These are phyloP conservation scores for Graphilbum sp. DNA, from an alignment of 2,329 filamentous ascomycete genomes.

Conservation along the genomic window DNA sequence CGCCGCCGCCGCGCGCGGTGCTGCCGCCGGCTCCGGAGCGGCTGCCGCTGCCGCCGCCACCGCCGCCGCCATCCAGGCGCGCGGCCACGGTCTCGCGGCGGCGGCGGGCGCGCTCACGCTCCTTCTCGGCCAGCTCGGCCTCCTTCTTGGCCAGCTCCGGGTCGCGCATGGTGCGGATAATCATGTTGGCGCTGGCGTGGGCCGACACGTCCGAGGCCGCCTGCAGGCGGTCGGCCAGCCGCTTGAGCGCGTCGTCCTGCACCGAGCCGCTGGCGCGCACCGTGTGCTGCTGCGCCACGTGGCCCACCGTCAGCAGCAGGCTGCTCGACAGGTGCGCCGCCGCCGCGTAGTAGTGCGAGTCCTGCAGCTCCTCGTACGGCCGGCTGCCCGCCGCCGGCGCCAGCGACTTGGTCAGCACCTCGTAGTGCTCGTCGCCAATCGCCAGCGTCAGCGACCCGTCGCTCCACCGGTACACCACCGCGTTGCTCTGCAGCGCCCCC, in stretches of 20 bases:
- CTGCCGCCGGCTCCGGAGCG: slow-evolving; percentile 24
- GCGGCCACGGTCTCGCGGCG: slow-evolving; percentile 51
- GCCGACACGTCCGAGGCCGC: slow-evolving; percentile 38
- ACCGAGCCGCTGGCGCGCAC: slow-evolving; percentile 50
- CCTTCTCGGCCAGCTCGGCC: slow-evolving; percentile 60
- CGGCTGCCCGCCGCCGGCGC: slow-evolving; percentile 38
- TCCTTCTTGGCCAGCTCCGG: slow-evolving; percentile 60
- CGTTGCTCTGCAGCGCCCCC: slow-evolving; percentile 55
- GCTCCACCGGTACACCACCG: slow-evolving; percentile 60
- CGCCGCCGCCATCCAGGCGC: slow-evolving; percentile 41
- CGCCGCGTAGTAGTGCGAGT: slow-evolving; percentile 62
- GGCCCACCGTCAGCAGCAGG: slow-evolving; percentile 56
- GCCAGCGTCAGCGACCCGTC: slow-evolving; percentile 63
- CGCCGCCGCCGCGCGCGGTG: slow-evolving; percentile 21
- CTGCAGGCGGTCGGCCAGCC: slow-evolving; percentile 50
- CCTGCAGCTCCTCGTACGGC: slow-evolving; percentile 48
- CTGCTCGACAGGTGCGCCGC: slow-evolving; percentile 53
- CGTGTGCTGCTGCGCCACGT: slow-evolving; percentile 56
- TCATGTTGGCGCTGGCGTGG: slow-evolving; percentile 39
- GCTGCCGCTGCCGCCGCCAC: too few relatives aligned
- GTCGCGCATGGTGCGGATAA: slow-evolving; percentile 55
- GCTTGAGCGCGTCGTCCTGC: slow-evolving; percentile 55
- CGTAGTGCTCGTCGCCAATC: slow-evolving; percentile 62
- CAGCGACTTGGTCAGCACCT: slow-evolving; percentile 53
- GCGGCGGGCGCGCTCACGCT: slow-evolving; percentile 49